A percentile compares a stretch with the other conserved stretches of the same genome.
Conservation (phyloP, 805 yeast genomes). For the Scheffersomyces ergatensis region DNA sequence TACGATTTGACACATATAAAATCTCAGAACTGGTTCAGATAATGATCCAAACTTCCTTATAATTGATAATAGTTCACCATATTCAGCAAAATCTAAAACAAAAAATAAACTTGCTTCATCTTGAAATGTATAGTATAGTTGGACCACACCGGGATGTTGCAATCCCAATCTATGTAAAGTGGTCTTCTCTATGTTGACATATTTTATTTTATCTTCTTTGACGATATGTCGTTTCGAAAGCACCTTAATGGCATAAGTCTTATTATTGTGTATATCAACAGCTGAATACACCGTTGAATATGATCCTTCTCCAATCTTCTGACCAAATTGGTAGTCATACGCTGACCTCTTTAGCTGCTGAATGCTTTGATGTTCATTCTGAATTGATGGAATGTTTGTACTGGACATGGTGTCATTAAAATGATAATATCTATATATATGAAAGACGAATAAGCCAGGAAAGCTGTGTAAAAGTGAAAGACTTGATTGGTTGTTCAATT, state of each 20-base stretch:
- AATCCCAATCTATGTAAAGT: conserved; percentile 83
- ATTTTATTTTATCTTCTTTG: conserved; percentile 89
- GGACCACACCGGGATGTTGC: conserved; percentile 89
- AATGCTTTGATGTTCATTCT: not conserved
- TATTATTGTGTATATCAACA: conserved; percentile 66
- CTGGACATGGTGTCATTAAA: not conserved
- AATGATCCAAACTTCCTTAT: conserved; percentile 77
- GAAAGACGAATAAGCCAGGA: too few species aligned
- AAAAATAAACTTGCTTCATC: conserved; percentile 85
- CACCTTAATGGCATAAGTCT: conserved; percentile 86
- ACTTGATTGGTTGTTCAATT: too few species aligned
- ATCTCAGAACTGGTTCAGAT: conserved; percentile 70
- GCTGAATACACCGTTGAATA: conserved; percentile 93
- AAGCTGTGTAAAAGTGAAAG: too few species aligned
- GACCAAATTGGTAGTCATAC: conserved; percentile 85
- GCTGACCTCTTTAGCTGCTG: conserved; percentile 47
- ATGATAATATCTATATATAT: too few species aligned
- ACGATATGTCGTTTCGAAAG: conserved; percentile 91
- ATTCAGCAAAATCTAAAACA: conserved; percentile 90
- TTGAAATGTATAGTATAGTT: conserved; percentile 90
- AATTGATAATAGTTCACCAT: conserved; percentile 86
- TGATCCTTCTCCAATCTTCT: conserved; percentile 91
- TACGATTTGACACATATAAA: conserved; percentile 82
- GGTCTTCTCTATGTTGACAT: conserved; percentile 92
- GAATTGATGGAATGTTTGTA: not conserved